These are phyloP conservation scores for Skeletonema costatum DNA, from an alignment of 108 stramenopile genomes.

Conservation along the genomic window DNA sequence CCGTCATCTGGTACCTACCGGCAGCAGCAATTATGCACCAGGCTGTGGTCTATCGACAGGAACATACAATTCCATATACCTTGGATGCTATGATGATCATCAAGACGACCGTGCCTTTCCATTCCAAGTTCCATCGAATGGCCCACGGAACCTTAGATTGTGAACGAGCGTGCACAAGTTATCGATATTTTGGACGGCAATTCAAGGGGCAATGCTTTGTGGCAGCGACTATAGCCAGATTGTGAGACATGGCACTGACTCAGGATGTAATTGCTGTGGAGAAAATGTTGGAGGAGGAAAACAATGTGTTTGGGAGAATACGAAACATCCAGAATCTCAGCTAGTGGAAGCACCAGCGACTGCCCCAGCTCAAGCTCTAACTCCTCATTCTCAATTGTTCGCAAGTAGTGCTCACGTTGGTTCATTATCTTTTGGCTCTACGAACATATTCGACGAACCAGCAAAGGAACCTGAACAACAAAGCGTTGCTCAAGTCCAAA, in stretches of 20 bases:
- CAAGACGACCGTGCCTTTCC: constrained; percentile 8
- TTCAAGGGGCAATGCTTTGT: constrained; percentile 18
- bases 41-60: constrained; percentile 4
- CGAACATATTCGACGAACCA: background rate
- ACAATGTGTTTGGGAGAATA: constrained; percentile 19
- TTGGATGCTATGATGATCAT: constrained; percentile 13
- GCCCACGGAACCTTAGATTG: constrained; percentile 3
- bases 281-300: constrained; percentile 8
- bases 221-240: background rate
- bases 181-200: constrained; percentile 13
- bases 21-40: background rate
- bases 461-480: background rate
- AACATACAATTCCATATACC: constrained; percentile 1
- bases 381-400: background rate
- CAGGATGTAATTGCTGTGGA: constrained; percentile 13
- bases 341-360: background rate
- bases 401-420: background rate
- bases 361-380: background rate
- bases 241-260: background rate
- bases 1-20: background rate
- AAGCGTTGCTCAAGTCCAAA: background rate
- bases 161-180: constrained; percentile 14
- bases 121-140: background rate
- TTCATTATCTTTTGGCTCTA: background rate
- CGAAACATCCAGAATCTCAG: constrained; percentile 13